Evolutionary conservation across 805 yeast species (phyloP).

Genomic region (Metschnikowia lunata): DNA sequence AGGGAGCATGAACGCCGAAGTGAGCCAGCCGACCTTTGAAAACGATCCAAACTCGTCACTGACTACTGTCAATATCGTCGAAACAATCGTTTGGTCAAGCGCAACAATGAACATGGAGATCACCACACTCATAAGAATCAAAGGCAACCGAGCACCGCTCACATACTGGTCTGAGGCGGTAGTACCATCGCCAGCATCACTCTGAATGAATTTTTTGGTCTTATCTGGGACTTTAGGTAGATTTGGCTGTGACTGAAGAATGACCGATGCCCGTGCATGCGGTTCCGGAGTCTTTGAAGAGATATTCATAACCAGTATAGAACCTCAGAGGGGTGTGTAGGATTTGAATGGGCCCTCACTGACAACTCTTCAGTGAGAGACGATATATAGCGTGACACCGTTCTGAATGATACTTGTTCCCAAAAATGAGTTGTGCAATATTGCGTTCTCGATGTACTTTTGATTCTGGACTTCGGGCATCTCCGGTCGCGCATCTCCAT

Average conservation of each 20-base stretch:
- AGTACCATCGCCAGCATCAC: conserved; percentile 43
- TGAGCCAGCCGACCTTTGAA: conserved; percentile 54
- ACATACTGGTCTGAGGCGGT: conserved; percentile 32
- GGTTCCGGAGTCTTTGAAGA: too few relatives aligned
- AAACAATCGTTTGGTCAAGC: conserved; percentile 56
- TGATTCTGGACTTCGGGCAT: too few relatives aligned
- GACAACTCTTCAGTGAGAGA: too few relatives aligned
- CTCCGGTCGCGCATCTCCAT: too few relatives aligned
- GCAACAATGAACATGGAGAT: conserved; percentile 39
- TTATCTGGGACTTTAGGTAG: not conserved
- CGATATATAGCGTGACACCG: too few relatives aligned
- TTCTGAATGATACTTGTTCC: too few relatives aligned
- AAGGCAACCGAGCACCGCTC: conserved; percentile 23
- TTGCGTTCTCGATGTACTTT: too few relatives aligned
- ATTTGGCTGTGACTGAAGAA: too few relatives aligned
- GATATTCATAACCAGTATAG: not conserved
- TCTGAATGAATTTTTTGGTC: conserved; percentile 17
- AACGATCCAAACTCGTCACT: conserved; percentile 48
- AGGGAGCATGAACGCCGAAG: conserved; percentile 52
- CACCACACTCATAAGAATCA: conserved; percentile 27
- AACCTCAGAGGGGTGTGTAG: not conserved
- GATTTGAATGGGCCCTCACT: too few relatives aligned
- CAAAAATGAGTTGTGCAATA: too few relatives aligned
- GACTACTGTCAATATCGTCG: conserved; percentile 47
- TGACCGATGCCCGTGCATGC: too few relatives aligned